A percentile compares a stretch with the other conserved stretches of the same genome.
Conservation (phyloP, 176 grass and related monocot genomes). For the barley (Hordeum vulgare) region MorexV3_pseudomolecules_assembly NC_058524.1:605428892-605429391, state of each 20-base stretch:
- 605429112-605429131: too few species aligned
- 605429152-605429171: neutral
- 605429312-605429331: neutral
- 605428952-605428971: slow-evolving; percentile 13
- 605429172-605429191: neutral
- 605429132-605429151: neutral
- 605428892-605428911: neutral
- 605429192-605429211: neutral
- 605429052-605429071: neutral
- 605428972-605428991: neutral
- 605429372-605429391: neutral
- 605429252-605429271: neutral
- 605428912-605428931: too few species aligned
- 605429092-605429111: neutral
- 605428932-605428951: slow-evolving; percentile 19
- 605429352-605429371: neutral
- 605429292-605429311: neutral
- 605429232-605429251: neutral
- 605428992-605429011: neutral
- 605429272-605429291: neutral
- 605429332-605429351: neutral
- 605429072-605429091: slow-evolving; percentile 13
- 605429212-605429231: neutral
- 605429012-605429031: neutral
- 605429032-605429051: neutral